Conservation (phyloP, 2,329 filamentous ascomycete genomes). For the Lasiodiplodia citricola region DNA sequence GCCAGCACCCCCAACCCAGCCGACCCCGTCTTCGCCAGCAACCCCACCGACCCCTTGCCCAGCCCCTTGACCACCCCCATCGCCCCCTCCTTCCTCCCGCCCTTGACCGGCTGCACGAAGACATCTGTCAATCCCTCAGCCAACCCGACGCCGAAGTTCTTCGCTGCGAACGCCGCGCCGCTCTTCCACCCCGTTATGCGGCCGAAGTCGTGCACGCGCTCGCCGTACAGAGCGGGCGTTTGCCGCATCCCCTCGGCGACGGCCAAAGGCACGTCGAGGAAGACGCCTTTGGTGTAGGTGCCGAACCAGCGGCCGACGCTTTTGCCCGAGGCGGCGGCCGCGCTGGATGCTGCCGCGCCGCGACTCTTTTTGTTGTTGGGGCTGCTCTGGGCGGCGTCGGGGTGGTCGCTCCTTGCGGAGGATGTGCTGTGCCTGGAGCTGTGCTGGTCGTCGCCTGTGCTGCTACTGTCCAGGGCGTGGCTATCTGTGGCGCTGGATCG, state of each 20-base stretch:
- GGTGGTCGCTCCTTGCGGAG: too few species aligned
- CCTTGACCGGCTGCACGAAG: slow-evolving; percentile 31
- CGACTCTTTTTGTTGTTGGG: slow-evolving; percentile 11
- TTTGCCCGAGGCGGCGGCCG: slow-evolving; percentile 30
- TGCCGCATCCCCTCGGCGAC: slow-evolving; percentile 43
- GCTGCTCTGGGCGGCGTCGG: too few species aligned
- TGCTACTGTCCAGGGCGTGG: too few species aligned
- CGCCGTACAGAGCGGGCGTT: slow-evolving; percentile 42
- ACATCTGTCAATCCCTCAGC: slow-evolving; percentile 40
- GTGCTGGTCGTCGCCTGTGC: too few species aligned
- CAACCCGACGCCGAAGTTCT: slow-evolving; percentile 42
- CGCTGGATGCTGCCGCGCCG: not conserved
- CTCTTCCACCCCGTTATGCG: slow-evolving; percentile 42
- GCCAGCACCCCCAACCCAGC: not conserved
- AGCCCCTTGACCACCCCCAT: slow-evolving; percentile 9
- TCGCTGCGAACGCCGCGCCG: slow-evolving; percentile 40
- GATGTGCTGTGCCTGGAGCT: too few species aligned
- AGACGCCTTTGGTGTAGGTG: slow-evolving; percentile 37
- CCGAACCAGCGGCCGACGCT: slow-evolving; percentile 33
- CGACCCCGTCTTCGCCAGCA: not conserved
- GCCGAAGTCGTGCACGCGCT: slow-evolving; percentile 40
- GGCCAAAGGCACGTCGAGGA: slow-evolving; percentile 46
- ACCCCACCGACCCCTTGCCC: not conserved
- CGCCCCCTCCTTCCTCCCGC: slow-evolving; percentile 39
- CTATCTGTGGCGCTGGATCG: not conserved